A percentile compares a stretch with the other conserved stretches of the same genome.
Conservation (phyloP, 441 rosid genomes). For the Pelargonium fulgidum region DNA sequence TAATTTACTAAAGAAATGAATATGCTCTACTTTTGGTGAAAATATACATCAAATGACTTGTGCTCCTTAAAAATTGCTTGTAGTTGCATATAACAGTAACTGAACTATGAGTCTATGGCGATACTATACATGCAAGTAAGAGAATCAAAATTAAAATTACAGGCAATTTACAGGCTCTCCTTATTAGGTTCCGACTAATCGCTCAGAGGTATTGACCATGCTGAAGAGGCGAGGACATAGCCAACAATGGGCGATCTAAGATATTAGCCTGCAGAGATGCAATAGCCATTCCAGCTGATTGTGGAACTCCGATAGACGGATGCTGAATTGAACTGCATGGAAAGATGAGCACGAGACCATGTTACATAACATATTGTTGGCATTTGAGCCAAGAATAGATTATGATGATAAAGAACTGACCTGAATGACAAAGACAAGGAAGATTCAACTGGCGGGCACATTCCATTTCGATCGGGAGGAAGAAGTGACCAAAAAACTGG, state of each 20-base stretch:
- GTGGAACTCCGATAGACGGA: slow-evolving; percentile 55
- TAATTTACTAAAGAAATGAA: neutral
- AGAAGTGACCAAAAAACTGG: slow-evolving; percentile 81
- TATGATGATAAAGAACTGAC: slow-evolving; percentile 29
- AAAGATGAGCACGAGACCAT: neutral
- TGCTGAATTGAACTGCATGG: slow-evolving; percentile 62
- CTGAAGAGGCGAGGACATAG: slow-evolving; percentile 58
- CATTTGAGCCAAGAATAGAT: neutral
- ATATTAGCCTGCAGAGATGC: slow-evolving; percentile 53
- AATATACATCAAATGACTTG: slow-evolving; percentile 13
- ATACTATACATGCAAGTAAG: slow-evolving; percentile 20
- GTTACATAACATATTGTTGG: too few relatives aligned
- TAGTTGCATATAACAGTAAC: slow-evolving; percentile 18
- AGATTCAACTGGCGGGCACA: slow-evolving; percentile 54
- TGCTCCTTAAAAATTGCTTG: slow-evolving; percentile 11
- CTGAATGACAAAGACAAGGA: slow-evolving; percentile 74
- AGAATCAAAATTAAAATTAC: slow-evolving; percentile 22
- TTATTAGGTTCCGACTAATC: slow-evolving; percentile 17
- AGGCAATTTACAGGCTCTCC: slow-evolving; percentile 24
- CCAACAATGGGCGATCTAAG: slow-evolving; percentile 58
- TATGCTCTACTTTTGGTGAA: neutral
- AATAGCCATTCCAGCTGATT: slow-evolving; percentile 55
- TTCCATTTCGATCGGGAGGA: slow-evolving; percentile 51
- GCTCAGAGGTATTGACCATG: slow-evolving; percentile 61
- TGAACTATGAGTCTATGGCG: slow-evolving; percentile 12